These are phyloP conservation scores for Eurotiales sp. DNA, from an alignment of 2,329 filamentous ascomycete species.

Conservation along the genomic window DNA sequence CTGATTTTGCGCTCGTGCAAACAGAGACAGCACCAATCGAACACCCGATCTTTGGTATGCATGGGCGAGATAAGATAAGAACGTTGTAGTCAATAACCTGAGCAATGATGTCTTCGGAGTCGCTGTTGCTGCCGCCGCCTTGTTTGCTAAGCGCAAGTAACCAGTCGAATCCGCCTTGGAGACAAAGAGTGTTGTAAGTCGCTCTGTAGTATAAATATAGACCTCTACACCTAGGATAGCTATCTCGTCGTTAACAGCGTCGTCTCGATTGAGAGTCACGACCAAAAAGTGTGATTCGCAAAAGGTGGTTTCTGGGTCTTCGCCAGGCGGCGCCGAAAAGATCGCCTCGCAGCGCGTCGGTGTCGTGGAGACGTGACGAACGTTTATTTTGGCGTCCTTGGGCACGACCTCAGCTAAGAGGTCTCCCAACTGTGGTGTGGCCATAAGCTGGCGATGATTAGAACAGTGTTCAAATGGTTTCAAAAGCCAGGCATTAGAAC, in stretches of 20 bases:
- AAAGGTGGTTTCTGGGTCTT: conserved; percentile 71
- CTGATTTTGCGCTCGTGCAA: conserved; percentile 86
- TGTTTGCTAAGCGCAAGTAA: conserved; percentile 62
- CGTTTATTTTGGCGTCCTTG: conserved; percentile 56
- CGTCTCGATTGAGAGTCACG: conserved; percentile 45
- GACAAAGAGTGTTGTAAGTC: conserved; percentile 83
- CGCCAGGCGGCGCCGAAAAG: conserved; percentile 71
- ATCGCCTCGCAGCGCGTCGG: conserved; percentile 71
- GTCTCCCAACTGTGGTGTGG: conserved; percentile 36
- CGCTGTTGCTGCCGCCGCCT: conserved; percentile 28
- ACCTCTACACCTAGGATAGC: conserved; percentile 83
- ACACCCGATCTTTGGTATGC: conserved; percentile 61
- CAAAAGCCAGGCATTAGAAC: no score
- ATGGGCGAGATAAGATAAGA: conserved; percentile 70
- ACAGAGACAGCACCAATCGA: conserved; percentile 78
- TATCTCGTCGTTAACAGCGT: conserved; percentile 45
- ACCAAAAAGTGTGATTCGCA: conserved; percentile 79
- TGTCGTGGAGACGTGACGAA: conserved; percentile 85
- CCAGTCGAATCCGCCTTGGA: conserved; percentile 97
- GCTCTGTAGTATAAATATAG: conserved; percentile 76
- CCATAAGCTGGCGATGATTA: conserved; percentile 21
- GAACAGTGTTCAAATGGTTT: neutral
- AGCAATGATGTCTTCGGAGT: conserved; percentile 64
- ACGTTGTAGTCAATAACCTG: conserved; percentile 67
- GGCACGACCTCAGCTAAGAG: conserved; percentile 53